A percentile compares a stretch with the other conserved stretches of the same genome.
These are phyloP conservation scores for Bothia castanella DNA, from an alignment of 1,284 basidiomycete genomes.

Conservation along the genomic window DNA sequence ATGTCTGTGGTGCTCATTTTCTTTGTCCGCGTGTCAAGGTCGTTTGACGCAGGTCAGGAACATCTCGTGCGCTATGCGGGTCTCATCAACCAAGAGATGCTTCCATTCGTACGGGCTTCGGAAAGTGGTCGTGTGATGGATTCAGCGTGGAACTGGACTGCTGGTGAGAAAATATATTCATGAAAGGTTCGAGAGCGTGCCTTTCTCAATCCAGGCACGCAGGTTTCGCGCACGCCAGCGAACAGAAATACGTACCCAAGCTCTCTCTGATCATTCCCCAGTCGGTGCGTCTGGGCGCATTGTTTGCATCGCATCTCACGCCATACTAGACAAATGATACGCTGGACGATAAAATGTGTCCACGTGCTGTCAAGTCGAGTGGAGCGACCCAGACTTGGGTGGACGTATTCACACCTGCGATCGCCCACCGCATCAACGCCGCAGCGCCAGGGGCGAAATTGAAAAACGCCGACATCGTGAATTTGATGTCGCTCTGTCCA, in stretches of 20 bases:
- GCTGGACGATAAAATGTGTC: slow-evolving; percentile 67
- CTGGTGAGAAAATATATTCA: slow-evolving; percentile 39
- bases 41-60: slow-evolving; percentile 45
- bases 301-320: neutral
- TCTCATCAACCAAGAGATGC: slow-evolving; percentile 41
- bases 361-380: slow-evolving; percentile 47
- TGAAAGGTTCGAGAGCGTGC: neutral
- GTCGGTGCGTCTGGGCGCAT: slow-evolving; percentile 39
- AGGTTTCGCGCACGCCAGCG: slow-evolving; percentile 53
- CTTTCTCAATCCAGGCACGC: neutral
- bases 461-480: slow-evolving; percentile 51
- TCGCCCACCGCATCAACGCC: slow-evolving; percentile 60
- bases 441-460: slow-evolving; percentile 62
- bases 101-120: slow-evolving; percentile 68
- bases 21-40: slow-evolving; percentile 42
- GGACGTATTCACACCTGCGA: slow-evolving; percentile 49
- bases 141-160: slow-evolving; percentile 69
- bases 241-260: slow-evolving; percentile 37
- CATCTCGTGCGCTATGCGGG: slow-evolving; percentile 50
- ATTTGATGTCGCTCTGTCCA: slow-evolving; percentile 70
- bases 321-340: slow-evolving; percentile 59
- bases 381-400: slow-evolving; percentile 49
- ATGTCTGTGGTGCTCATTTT: neutral
- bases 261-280: slow-evolving; percentile 54
- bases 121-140: slow-evolving; percentile 59